Evolutionary conservation across 371 early-diverging fungal genomes (phyloP).

Genomic region (Actinomucor elegans): DNA sequence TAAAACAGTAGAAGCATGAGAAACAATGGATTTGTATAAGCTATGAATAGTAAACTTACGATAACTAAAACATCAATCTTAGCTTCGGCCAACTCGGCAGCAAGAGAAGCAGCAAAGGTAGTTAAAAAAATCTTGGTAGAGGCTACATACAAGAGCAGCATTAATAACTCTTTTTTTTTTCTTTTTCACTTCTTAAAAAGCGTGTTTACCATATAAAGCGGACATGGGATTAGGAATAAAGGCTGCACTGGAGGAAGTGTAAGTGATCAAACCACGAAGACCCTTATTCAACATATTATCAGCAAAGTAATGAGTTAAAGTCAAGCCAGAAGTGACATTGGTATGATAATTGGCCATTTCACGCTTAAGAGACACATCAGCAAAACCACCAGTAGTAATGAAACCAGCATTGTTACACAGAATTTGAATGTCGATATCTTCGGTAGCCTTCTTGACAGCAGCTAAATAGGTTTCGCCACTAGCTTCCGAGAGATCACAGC

Average conservation of each 20-base stretch:
- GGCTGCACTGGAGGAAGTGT: constrained; percentile 61
- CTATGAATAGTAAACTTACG: constrained; percentile 24
- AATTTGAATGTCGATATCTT: constrained; percentile 52
- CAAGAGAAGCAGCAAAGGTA: constrained; percentile 57
- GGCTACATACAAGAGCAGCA: constrained; percentile 26
- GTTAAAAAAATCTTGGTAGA: constrained; percentile 62
- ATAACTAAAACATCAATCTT: constrained; percentile 63
- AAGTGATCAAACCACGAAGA: constrained; percentile 49
- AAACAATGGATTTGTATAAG: background rate
- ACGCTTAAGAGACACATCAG: constrained; percentile 39
- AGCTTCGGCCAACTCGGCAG: constrained; percentile 54
- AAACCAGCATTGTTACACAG: constrained; percentile 70
- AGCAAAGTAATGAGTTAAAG: constrained; percentile 57
- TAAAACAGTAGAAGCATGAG: background rate
- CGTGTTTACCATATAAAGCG: constrained; percentile 54
- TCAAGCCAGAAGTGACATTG: constrained; percentile 52
- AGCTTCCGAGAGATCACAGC: constrained; percentile 50
- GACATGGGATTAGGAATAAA: constrained; percentile 62
- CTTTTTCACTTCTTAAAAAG: no score
- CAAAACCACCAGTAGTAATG: constrained; percentile 58
- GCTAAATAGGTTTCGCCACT: constrained; percentile 43
- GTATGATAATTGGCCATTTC: constrained; percentile 56
- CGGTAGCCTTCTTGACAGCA: constrained; percentile 41
- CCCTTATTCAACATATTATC: constrained; percentile 45
- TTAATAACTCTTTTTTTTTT: background rate